Base-by-base conservation (phyloP, 495 filamentous ascomycete species). In the Cetradonia linearis region DNA sequence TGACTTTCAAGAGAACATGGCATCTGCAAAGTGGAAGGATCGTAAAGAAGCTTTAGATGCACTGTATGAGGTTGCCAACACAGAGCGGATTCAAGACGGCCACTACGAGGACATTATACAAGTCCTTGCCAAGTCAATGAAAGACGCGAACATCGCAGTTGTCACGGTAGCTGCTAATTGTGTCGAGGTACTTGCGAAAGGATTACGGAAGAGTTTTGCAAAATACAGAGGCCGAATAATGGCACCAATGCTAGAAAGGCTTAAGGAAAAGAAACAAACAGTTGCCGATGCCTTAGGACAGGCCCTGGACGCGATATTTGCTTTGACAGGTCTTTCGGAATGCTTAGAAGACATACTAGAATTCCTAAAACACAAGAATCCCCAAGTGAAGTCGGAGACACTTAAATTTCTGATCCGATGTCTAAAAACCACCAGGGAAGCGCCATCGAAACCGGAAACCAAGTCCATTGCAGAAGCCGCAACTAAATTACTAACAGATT, bases 21-120 rank as follows among this genome's bases (percentile, higher is more conserved):
- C 78, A 2, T 96, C 91, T 38, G 82, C 91, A 14, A 99, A 97
- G 67, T 99, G 94, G 94, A 97, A 97, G 70, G 94, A 99, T 66
- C 82, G 94, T 60, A 97, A 97, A 73, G 94, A 99, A 53, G 87
- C 89, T 0, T 74, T 96, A 31, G 94, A 99, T 61, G 91, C 83
- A 8, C 74, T 96, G 3, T 85, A 86, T 67, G 77, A 77, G 14
- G 77, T 81, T 10, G 72, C 94, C 57, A 95, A 97, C 68, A 84
- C 93, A 20, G 91, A 93, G 27, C 82, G 86, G 57, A 95, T 99
- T 69, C 91, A 95, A 71, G 93, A 97, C 60, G 91, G 82, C 4
- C 86, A 85, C 44, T 99, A 87, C 64, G 81, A 85, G 70, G 91
- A 97, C 62, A 83, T 96, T 67, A 81, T 87, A 47, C 80, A 85